Base-by-base conservation (phyloP, 129 eudicot species). In the Artemisia annua region DNA sequence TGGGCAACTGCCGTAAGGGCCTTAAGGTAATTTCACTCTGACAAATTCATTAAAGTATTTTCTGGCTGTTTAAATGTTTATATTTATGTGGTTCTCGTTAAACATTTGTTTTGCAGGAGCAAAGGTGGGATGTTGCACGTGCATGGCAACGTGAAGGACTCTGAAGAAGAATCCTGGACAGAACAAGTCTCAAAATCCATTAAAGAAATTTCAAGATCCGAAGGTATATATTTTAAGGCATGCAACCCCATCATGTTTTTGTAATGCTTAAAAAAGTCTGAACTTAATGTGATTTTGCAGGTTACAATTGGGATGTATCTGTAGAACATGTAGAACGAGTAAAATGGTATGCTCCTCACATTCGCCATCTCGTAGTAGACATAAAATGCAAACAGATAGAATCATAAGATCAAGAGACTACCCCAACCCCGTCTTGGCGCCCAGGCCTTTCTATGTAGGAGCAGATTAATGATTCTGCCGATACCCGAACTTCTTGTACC, bases 261-360 rank as follows among this genome's bases (percentile, higher is more conserved):
- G 12, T 39, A 60, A 66, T 8, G 43, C 30, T 2, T 6, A 32
- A 30, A 28, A 80, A 61, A 66, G 69, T 75, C 61, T 59, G 3
- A 59, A 59, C 62, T 60, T 73, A 10, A 63, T 44, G 28, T 44
- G 69, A 56, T 16, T 72, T 69, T 81, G 75, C 82, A 92, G 97
- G 99, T 81, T 71, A 77, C 22, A 24, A 18, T 46, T 94, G 99
- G 99, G 88, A 84, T 32, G 89, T 94, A 26, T 76, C 74, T 0
- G 78, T 94, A 49, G 88, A 84, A 56, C 97, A 94, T 50, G 75
- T 90, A 54, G 99, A 94, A 78, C 78, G 96, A 72, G 97, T 90
- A 68, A 94, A 90, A 78, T 94, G 97, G 99, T 94, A 88, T 74
- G 99, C 99, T 7, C 99, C 99, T 56, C 99, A 88, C 67, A 85